A percentile compares a stretch with the other conserved stretches of the same genome.
These are phyloP conservation scores for Trifolium subterraneum DNA, from an alignment of 306 rosid species.

Conservation along the genomic window DNA sequence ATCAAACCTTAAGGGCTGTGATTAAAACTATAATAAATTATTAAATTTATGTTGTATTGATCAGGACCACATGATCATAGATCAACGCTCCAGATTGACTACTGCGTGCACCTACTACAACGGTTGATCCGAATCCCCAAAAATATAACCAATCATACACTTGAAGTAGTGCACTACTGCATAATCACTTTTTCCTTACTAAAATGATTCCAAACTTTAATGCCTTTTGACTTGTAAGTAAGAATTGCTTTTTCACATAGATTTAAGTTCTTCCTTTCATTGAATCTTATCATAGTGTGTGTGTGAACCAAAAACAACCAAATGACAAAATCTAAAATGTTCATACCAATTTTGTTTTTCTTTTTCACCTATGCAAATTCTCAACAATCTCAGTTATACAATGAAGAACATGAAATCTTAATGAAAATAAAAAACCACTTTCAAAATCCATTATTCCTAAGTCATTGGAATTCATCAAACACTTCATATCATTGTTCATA, in stretches of 20 bases:
- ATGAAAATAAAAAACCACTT: conserved; percentile 35
- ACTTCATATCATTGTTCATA: conserved; percentile 56
- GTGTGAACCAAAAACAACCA: conserved; percentile 21
- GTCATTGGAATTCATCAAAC: conserved; percentile 45
- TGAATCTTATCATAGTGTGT: not conserved
- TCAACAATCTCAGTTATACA: conserved; percentile 38
- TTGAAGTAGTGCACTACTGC: too few relatives aligned
- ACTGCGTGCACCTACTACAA: too few relatives aligned
- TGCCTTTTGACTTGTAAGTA: conserved; percentile 8
- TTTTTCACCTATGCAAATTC: conserved; percentile 39
- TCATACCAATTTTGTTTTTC: conserved; percentile 15
- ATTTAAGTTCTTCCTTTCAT: conserved; percentile 7
- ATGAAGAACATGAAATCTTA: conserved; percentile 43
- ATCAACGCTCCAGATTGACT: too few relatives aligned
- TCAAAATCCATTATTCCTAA: conserved; percentile 25
- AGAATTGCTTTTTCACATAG: conserved; percentile 9
- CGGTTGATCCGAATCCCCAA: too few relatives aligned
- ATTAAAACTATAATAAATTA: too few relatives aligned
- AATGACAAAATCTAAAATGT: conserved; percentile 41
- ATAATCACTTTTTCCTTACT: not conserved
- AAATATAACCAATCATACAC: not conserved
- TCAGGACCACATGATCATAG: too few relatives aligned
- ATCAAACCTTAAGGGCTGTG: too few relatives aligned
- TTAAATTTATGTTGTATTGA: too few relatives aligned
- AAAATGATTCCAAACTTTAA: not conserved